Base-by-base conservation (phyloP, 768 basidiomycete species). In the Phaeotremella fagi region DNA sequence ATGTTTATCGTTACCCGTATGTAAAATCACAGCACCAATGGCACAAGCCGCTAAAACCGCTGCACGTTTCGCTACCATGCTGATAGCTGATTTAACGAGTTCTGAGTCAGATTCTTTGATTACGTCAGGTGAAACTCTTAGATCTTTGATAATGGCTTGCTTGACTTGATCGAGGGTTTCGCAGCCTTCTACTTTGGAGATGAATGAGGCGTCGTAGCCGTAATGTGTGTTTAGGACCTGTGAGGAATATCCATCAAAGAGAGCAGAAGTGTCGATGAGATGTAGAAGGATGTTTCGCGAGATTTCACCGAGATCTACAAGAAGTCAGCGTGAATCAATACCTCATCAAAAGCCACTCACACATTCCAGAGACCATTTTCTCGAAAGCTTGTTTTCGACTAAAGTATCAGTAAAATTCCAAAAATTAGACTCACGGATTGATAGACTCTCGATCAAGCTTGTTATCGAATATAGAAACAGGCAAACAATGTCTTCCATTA, bases 321-420 rank as follows among this genome's bases (percentile, higher is more conserved):
- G 38, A 3, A 9, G 54, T 52, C 47, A 50, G 41, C 37, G 38
- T 41, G 38, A 20, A 7, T 22, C 18, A 41, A 16, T 16, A 33
- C 11, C 4, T 28, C 23, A 20, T 28, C 24, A 38, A 52, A 20
- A 33, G 3, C n/a, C 23, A 66, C 69, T 54, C 48, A 73, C 72
- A 99, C 94, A 99, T 97, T 52, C 95, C 95, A 1, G 90, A 95
- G 62, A 99, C 87, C 77, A 95, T 90, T 78, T 98, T 99, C 76
- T 99, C 95, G 71, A 90, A 98, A 1, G 88, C 88, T 72, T 98
- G 95, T 71, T 82, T 86, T 29, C 81, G 79, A 23, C 76, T 77
- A 49, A 3, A 6, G 28, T 7, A n/a, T 54, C 35, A 48, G 37
- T 38, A 24, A 14, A 14, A 28, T 50, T 12, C 14, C 26, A 35